Base-by-base conservation (phyloP, 2,329 filamentous ascomycete species). In the Cercospora sesami region DNA sequence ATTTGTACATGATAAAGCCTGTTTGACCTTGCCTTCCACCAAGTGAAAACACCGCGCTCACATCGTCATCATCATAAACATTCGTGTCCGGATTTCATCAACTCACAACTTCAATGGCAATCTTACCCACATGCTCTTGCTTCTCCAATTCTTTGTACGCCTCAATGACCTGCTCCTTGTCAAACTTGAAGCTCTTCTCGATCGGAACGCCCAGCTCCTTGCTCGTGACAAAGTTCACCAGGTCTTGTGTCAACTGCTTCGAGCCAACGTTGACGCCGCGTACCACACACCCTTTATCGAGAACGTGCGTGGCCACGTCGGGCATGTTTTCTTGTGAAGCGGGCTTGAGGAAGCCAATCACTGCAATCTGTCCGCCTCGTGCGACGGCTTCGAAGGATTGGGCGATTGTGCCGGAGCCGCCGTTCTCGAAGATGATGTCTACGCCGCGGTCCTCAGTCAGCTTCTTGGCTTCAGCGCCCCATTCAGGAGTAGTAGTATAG, bases 401-500 rank as follows among this genome's bases (percentile, higher is more conserved):
- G 10, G 68, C 64, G 28, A 69, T 64, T 10, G 68, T 69, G 6
- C 68, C 68, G n/a, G 64, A 60, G 18, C 83, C 82, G 16, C 83
- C 81, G 18, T 81, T 79, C 71, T 86, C 83, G 60, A 86, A 77
- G 57, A 84, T 81, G 60, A 83, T 79, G 69, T 85, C 83, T 2
- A 78, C 79, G 55, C 81, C 81, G 1, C 72, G 65, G 53, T 75
- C 76, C 10, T 74, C 66, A 0, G 82, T 84, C 5, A 83, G 75
- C 9, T 80, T 79, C 60, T 84, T 81, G 12, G 86, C 88, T 23
- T 82, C 82, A 2, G 79, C 77, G 7, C 87, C 86, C 89, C 88
- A 91, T 66, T 86, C 82, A 0, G 84, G 78, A 3, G 82, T 82
- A 0, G 75, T 82, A 66, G 83, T 86, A 76, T 90, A 90, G 77